Conservation (phyloP, 441 rosid species). For the Mallotus repandus region DNA sequence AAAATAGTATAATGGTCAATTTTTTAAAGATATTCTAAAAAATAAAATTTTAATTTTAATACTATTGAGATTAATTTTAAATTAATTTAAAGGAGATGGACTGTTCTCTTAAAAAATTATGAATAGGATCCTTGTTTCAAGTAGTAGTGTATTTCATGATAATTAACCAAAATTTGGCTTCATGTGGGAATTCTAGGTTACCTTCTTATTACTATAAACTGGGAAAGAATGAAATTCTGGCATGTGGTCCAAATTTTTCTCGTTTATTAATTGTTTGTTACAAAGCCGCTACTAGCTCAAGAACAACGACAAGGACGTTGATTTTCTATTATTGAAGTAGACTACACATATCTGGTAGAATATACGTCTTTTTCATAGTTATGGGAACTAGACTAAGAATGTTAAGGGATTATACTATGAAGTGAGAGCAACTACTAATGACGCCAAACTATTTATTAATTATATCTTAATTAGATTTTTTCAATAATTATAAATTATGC, state of each 20-base stretch:
- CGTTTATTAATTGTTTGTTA: not conserved
- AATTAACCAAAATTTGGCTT: not conserved
- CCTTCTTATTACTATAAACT: not conserved
- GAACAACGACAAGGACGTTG: not conserved
- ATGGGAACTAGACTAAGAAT: not conserved
- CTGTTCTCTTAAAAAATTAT: no score
- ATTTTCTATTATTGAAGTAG: not conserved
- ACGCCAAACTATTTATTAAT: not conserved
- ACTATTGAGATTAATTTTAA: no score
- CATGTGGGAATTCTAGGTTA: constrained; percentile 6
- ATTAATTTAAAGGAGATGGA: no score
- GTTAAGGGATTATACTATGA: not conserved
- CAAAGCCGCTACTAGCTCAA: not conserved
- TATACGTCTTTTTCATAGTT: not conserved
- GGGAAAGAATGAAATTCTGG: not conserved
- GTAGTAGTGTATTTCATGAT: no score
- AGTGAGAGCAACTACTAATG: not conserved
- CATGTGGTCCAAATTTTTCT: constrained; percentile 6
- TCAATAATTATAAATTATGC: no score
- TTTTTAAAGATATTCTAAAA: no score
- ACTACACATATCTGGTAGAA: not conserved
- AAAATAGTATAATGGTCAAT: no score
- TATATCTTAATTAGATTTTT: no score
- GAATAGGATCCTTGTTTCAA: no score
- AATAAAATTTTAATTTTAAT: no score